Evolutionary conservation across 1,284 basidiomycete genomes (phyloP).

Genomic region (Ceratobasidium sp.): DNA sequence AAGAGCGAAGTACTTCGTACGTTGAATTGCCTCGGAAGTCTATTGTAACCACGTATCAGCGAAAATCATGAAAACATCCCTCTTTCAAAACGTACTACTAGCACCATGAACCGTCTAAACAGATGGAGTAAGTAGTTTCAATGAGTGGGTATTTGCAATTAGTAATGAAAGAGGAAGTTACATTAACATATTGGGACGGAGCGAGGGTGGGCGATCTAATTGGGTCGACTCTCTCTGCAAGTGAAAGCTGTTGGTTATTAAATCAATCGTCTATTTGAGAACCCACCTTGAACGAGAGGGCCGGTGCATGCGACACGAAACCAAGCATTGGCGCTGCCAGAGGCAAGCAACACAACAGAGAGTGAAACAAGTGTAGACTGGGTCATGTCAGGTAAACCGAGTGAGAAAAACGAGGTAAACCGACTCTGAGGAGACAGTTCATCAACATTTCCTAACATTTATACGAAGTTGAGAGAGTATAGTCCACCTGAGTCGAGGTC

Average conservation of each 20-base stretch:
- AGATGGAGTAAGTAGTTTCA: not conserved
- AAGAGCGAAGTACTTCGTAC: slow-evolving; percentile 58
- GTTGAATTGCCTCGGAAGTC: slow-evolving; percentile 59
- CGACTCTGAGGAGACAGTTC: not conserved
- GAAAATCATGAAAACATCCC: not conserved
- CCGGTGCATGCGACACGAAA: slow-evolving; percentile 61
- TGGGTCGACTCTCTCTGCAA: slow-evolving; percentile 62
- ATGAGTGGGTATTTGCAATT: too few relatives aligned
- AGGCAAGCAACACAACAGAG: slow-evolving; percentile 49
- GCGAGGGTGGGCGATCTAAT: slow-evolving; percentile 60
- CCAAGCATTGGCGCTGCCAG: slow-evolving; percentile 57
- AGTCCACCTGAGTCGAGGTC: too few relatives aligned
- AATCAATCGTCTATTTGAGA: too few relatives aligned
- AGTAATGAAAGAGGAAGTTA: slow-evolving; percentile 50
- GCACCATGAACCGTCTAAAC: slow-evolving; percentile 20
- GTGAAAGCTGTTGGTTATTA: not conserved
- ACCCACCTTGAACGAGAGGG: slow-evolving; percentile 56
- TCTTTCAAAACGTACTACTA: slow-evolving; percentile 22
- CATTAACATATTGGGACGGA: slow-evolving; percentile 62
- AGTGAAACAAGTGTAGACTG: slow-evolving; percentile 19
- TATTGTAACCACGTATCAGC: not conserved
- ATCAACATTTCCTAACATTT: not conserved
- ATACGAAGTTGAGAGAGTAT: not conserved
- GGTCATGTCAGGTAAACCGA: not conserved
- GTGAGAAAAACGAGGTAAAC: not conserved